Evolutionary conservation across 352 stramenopile genomes (phyloP).

Genomic region (Pythium plurisporium): DNA sequence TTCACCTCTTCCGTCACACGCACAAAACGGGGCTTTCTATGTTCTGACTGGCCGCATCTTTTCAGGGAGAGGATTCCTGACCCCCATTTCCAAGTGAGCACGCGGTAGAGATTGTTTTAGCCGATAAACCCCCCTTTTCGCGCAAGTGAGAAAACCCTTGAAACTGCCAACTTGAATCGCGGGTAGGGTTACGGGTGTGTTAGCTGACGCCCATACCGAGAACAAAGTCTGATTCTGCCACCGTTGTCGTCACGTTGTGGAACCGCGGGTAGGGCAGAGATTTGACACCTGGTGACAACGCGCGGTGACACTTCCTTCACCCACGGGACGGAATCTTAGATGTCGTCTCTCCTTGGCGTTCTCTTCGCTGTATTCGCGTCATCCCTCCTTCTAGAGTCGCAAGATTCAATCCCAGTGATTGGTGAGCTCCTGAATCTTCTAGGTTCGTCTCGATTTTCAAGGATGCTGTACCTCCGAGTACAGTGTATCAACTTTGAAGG

Average conservation of each 20-base stretch:
- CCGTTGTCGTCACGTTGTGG: constrained; percentile 16
- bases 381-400: neutral
- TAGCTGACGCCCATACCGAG: neutral
- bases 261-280: constrained; percentile 3
- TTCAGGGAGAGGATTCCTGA: neutral
- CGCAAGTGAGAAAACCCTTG: no score
- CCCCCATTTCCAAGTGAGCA: no score
- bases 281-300: constrained; percentile 15
- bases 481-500: no score
- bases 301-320: neutral
- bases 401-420: constrained; percentile 1
- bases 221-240: constrained; percentile 8
- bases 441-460: neutral
- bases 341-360: constrained; percentile 5
- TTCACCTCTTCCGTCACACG: constrained; percentile 1
- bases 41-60: neutral
- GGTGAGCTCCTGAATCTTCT: neutral
- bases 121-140: no score
- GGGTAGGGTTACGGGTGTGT: neutral
- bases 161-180: constrained; percentile 3
- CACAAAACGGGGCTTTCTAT: neutral
- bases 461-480: no score
- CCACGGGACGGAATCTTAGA: no score
- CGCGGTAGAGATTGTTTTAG: no score
- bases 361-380: no score